phyloP scores from a whole-genome alignment of 2,329 filamentous ascomycete species.

The Aspergillus aculeatus region DNA sequence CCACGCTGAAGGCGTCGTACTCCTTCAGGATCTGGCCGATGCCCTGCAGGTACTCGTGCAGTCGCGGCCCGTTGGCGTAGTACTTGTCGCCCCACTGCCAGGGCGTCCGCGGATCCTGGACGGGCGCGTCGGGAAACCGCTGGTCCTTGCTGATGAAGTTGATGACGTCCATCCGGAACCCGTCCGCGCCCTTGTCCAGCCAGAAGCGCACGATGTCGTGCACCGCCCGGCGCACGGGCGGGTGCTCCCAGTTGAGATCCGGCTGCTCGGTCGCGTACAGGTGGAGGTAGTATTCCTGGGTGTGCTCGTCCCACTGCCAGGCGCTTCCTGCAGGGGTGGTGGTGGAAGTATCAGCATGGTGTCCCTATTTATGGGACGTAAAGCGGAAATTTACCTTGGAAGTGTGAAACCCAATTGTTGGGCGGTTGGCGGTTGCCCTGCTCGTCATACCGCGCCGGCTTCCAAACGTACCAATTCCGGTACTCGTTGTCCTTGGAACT shows the following conservation, averaged over 20 bases:
- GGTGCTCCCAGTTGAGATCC: constrained; percentile 82
- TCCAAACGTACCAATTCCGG: constrained; percentile 67
- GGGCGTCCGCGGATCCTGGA: constrained; percentile 21
- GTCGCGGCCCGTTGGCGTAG: constrained; percentile 58
- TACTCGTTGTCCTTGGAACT: constrained; percentile 62
- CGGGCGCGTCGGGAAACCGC: constrained; percentile 50
- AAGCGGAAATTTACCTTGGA: constrained; percentile 20
- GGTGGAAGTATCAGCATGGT: fast-evolving
- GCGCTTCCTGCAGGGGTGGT: constrained; percentile 32
- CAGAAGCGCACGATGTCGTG: constrained; percentile 76
- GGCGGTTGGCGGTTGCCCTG: constrained; percentile 66
- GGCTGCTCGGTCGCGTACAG: constrained; percentile 75
- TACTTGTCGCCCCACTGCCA: constrained; percentile 40
- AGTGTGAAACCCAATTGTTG: constrained; percentile 61
- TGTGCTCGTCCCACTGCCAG: constrained; percentile 66
- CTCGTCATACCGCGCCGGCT: constrained; percentile 51
- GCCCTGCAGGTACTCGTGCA: constrained; percentile 58
- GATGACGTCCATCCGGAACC: constrained; percentile 73
- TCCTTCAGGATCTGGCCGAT: constrained; percentile 55
- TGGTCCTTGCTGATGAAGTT: constrained; percentile 69
- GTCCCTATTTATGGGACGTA: too few relatives aligned
- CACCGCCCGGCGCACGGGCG: constrained; percentile 65
- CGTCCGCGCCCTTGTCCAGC: constrained; percentile 70
- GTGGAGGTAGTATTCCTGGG: constrained; percentile 72
- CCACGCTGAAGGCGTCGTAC: constrained; percentile 60